Conservation (phyloP, 495 filamentous ascomycete genomes). For the Penicillium roqueforti region DNA sequence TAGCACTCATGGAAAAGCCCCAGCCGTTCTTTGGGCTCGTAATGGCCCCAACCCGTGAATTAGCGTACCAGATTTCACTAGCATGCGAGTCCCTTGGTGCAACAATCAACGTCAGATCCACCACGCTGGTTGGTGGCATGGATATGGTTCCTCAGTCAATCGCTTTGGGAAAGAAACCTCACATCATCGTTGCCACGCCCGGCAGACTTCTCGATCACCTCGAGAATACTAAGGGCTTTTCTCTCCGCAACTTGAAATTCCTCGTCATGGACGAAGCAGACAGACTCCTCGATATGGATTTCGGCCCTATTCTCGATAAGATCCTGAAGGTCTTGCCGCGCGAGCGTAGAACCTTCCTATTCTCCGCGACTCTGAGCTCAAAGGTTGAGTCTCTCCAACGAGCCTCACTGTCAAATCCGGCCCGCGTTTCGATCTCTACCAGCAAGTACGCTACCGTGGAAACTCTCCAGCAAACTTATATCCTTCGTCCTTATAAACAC, state of each 20-base stretch:
- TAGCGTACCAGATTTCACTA: slow-evolving; percentile 85
- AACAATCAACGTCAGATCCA: slow-evolving; percentile 71
- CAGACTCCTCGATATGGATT: slow-evolving; percentile 87
- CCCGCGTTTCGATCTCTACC: slow-evolving; percentile 67
- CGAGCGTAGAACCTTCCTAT: slow-evolving; percentile 79
- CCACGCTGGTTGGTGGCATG: slow-evolving; percentile 85
- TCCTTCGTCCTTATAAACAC: slow-evolving; percentile 82
- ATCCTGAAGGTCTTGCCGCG: slow-evolving; percentile 83
- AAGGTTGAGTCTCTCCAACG: slow-evolving; percentile 91
- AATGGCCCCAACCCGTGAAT: slow-evolving; percentile 85
- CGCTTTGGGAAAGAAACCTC: slow-evolving; percentile 84
- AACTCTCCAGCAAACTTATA: slow-evolving; percentile 73
- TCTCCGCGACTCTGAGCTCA: slow-evolving; percentile 87
- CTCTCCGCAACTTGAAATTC: slow-evolving; percentile 70
- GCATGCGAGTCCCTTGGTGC: slow-evolving; percentile 79
- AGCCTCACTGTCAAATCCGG: slow-evolving; percentile 75
- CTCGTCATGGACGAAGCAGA: slow-evolving; percentile 96
- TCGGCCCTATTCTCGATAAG: slow-evolving; percentile 87
- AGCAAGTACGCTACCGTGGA: slow-evolving; percentile 85
- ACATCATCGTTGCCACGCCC: slow-evolving; percentile 81
- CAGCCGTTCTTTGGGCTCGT: slow-evolving; percentile 73
- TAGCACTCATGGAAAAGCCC: slow-evolving; percentile 74
- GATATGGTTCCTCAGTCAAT: slow-evolving; percentile 91
- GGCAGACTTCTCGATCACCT: slow-evolving; percentile 89
- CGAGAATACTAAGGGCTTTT: slow-evolving; percentile 96